phyloP scores from a whole-genome alignment of 345 rosid genomes.

The Carallia brachiata region DNA sequence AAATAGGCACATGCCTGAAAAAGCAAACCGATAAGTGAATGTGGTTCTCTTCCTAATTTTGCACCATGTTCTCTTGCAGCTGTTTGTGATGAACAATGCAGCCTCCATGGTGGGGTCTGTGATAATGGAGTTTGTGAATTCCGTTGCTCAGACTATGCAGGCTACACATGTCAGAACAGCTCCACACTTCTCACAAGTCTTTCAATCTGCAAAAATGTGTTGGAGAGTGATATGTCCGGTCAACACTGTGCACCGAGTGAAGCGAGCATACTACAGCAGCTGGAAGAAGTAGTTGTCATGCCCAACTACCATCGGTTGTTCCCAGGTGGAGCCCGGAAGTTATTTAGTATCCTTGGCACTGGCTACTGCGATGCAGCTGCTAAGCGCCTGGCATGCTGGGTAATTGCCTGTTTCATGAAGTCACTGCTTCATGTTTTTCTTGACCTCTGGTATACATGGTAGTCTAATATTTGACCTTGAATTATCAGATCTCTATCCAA shows the following conservation, averaged over 20 bases:
- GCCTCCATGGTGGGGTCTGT: slow-evolving; percentile 99
- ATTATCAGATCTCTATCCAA: slow-evolving; percentile 87
- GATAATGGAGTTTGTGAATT: slow-evolving; percentile 99
- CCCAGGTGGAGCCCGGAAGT: slow-evolving; percentile 83
- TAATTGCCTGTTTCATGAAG: slow-evolving; percentile 20
- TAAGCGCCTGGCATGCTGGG: slow-evolving; percentile 96
- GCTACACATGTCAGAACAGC: slow-evolving; percentile 96
- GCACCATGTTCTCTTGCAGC: slow-evolving; percentile 45
- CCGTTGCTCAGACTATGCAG: slow-evolving; percentile 99
- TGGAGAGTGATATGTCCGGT: slow-evolving; percentile 68
- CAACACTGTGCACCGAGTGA: slow-evolving; percentile 97
- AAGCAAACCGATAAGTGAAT: not conserved
- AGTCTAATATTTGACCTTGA: not conserved
- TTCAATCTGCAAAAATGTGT: slow-evolving; percentile 77
- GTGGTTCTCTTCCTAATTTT: not conserved
- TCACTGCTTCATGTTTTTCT: not conserved
- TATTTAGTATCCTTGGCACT: slow-evolving; percentile 72
- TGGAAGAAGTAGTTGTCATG: slow-evolving; percentile 94
- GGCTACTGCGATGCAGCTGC: slow-evolving; percentile 88
- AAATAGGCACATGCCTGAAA: not conserved
- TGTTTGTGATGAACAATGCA: slow-evolving; percentile 96
- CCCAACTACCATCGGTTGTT: slow-evolving; percentile 90
- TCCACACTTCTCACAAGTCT: slow-evolving; percentile 73
- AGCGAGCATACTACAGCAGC: slow-evolving; percentile 83
- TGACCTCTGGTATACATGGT: not conserved